A percentile compares a stretch with the other conserved stretches of the same genome.
phyloP scores from a whole-genome alignment of 768 basidiomycete genomes.

The Trametes sanguinea region DNA sequence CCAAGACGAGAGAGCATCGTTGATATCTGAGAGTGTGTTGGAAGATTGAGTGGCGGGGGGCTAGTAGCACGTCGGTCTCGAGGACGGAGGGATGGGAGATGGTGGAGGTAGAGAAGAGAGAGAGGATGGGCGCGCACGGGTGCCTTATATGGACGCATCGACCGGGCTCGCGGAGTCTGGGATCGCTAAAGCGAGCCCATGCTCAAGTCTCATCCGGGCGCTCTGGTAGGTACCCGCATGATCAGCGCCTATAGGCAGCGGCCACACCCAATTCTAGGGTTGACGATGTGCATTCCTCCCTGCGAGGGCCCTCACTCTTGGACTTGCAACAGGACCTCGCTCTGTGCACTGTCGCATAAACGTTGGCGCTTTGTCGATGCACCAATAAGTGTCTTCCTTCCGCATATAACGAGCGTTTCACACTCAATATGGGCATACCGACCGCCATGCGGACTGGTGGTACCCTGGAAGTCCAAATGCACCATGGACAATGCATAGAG shows the following conservation, averaged over 20 bases:
- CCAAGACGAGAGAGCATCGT: constrained; percentile 3
- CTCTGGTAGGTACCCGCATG: not conserved
- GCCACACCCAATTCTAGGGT: not conserved
- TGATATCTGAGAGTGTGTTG: not conserved
- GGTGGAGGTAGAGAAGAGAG: constrained; percentile 6
- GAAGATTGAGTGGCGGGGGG: not conserved
- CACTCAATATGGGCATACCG: too few relatives aligned
- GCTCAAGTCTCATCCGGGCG: not conserved
- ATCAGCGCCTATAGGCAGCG: not conserved
- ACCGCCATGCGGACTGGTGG: too few relatives aligned
- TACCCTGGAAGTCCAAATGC: too few relatives aligned
- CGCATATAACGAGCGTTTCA: too few relatives aligned
- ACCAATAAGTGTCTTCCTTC: too few relatives aligned
- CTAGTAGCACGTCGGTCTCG: not conserved
- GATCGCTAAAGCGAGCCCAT: not conserved
- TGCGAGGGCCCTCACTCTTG: too few relatives aligned
- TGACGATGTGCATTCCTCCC: too few relatives aligned
- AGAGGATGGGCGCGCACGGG: not conserved
- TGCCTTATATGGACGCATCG: constrained; percentile 4
- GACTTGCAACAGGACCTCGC: too few relatives aligned
- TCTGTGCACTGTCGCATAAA: too few relatives aligned
- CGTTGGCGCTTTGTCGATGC: too few relatives aligned
- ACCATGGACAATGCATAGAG: too few relatives aligned
- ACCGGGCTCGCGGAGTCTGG: not conserved
- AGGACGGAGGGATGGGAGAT: not conserved